Evolutionary conservation across 2,329 filamentous ascomycete genomes (phyloP), one percentile per base, ranked within the genome.

Genomic region (Ophiostoma fasciatum): DNA sequence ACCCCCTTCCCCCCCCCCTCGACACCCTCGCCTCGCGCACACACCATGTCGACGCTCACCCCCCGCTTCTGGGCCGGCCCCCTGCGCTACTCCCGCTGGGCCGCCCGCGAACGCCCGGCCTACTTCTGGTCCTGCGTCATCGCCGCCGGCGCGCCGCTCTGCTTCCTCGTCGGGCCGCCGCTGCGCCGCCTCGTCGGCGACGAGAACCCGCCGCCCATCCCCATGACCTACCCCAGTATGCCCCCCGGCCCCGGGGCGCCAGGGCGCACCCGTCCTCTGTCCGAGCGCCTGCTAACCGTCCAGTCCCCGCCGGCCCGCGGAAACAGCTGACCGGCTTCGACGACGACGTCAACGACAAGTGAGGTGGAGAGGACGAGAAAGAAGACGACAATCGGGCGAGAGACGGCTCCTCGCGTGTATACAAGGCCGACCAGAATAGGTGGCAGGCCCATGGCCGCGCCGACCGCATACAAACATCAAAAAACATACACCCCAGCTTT

Each of bases 171-270:
- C 38, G 78, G 83, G 1, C 85, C 87, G 29, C 80, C 83, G 32
- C 64, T 92, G 48, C 67, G 87, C 56, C 61, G 64, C 43, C 66
- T 63, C 45, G 58, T 93, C 39, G 87, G 87, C 48, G 84, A 94
- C 55, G 62, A 75, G 48, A 70, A 76, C 49, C 71, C 79, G 44
- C 63, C 72, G 45, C 71, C 66, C 39, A 76, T 96, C 45, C 90
- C 90, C 22, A 62, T 87, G 58, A 92, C 85, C 55, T 98, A 96
- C 66, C 90, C 90, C 42, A 73, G 88, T 96, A 72, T 57, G 83
- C 5, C 9, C 9, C 4, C 9, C 22, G 9, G 23, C 18, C 5
- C 4, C n/a, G n/a, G n/a, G n/a, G n/a, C n/a, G n/a, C n/a, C n/a
- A n/a, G n/a, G n/a, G n/a, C n/a, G n/a, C n/a, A n/a, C n/a, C n/a